Evolutionary conservation across 768 basidiomycete genomes (phyloP).

Genomic region (Hericium coralloides): DNA sequence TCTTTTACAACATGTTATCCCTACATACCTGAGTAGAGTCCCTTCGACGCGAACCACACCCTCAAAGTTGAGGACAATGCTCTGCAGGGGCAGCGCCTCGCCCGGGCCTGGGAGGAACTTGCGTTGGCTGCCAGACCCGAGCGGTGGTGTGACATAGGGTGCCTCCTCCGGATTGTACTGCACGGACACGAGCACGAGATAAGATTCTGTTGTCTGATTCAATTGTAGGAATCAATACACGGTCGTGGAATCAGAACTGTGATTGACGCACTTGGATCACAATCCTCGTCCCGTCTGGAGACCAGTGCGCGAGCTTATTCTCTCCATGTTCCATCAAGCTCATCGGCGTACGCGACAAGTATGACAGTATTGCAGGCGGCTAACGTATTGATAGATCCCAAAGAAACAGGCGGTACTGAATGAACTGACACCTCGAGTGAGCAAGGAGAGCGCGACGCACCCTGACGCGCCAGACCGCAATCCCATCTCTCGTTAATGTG

Average conservation of each 20-base stretch:
- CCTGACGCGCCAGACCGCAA: conserved; percentile 77
- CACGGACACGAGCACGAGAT: conserved; percentile 67
- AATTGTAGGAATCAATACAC: neutral
- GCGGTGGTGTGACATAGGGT: conserved; percentile 45
- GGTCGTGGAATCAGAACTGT: neutral
- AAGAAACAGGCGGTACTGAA: neutral
- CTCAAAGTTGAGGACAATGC: conserved; percentile 64
- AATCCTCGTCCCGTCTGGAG: conserved; percentile 71
- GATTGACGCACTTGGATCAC: conserved; percentile 59
- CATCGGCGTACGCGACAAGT: conserved; percentile 64
- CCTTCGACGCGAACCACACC: conserved; percentile 79
- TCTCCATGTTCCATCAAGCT: conserved; percentile 82
- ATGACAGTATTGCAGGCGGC: conserved; percentile 66
- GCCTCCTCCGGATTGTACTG: conserved; percentile 45
- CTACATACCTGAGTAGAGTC: conserved; percentile 50
- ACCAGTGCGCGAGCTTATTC: conserved; percentile 70
- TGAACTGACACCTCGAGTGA: conserved; percentile 3
- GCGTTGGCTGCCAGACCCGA: conserved; percentile 45
- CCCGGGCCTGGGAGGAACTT: conserved; percentile 74
- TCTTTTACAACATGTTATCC: neutral
- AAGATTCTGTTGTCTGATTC: conserved; percentile 67
- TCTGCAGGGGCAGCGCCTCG: conserved; percentile 63
- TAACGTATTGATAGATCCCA: conserved; percentile 19
- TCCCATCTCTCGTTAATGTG: conserved; percentile 57
- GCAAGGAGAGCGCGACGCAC: conserved; percentile 32